phyloP scores from a whole-genome alignment of 2,329 filamentous ascomycete species.

The Cercospora sp. region DNA sequence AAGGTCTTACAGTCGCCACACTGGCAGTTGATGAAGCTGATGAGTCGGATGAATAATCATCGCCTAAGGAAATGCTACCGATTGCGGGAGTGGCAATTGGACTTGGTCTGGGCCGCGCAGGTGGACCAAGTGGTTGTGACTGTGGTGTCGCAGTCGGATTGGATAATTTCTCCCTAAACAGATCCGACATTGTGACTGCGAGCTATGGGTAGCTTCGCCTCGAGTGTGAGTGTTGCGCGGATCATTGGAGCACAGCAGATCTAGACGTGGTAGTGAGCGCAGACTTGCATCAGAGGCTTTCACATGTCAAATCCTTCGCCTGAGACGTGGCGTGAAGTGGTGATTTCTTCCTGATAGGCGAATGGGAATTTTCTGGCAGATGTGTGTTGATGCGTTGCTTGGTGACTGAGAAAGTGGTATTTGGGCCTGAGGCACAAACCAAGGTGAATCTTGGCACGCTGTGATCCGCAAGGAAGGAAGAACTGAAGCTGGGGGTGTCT shows the following conservation, averaged over 20 bases:
- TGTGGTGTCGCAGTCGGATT: slow-evolving; percentile 24
- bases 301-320: background rate
- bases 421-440: background rate
- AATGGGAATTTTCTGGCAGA: background rate
- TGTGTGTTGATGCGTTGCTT: background rate
- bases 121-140: slow-evolving; percentile 3
- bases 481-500: too few species aligned
- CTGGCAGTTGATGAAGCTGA: slow-evolving; percentile 89
- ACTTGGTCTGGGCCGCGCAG: slow-evolving; percentile 25
- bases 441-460: background rate
- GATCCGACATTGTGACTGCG: slow-evolving; percentile 32
- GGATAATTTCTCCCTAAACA: slow-evolving; percentile 32
- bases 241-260: slow-evolving; percentile 4
- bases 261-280: background rate
- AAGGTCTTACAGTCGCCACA: slow-evolving; percentile 51
- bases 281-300: background rate
- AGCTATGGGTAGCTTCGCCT: slow-evolving; percentile 19
- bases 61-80: slow-evolving; percentile 6
- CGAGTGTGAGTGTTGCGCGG: background rate
- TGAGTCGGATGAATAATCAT: slow-evolving; percentile 55
- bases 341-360: background rate
- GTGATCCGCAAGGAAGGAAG: too few species aligned
- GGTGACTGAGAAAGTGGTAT: background rate
- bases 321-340: background rate
- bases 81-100: slow-evolving; percentile 23